Evolutionary conservation across 805 yeast genomes (phyloP).

Genomic region (Sungouiozyma intestinalis): DNA sequence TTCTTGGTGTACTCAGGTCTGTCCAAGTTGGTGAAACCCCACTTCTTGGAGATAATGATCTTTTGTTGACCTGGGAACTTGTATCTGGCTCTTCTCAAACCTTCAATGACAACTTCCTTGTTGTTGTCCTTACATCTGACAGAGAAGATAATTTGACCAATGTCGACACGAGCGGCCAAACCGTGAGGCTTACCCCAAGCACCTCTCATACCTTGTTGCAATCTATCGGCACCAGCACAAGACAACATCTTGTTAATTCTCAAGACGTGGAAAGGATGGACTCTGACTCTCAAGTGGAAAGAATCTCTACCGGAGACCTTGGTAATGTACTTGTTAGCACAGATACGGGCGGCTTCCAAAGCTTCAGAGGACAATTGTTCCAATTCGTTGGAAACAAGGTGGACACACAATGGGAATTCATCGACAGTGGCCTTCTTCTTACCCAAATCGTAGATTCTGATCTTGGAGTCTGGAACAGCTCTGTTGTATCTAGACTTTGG

Average conservation of each 20-base stretch:
- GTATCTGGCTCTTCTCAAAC: constrained; percentile 99
- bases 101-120: constrained; percentile 97
- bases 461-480: constrained; percentile 99
- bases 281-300: constrained; percentile 99
- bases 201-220: constrained; percentile 99
- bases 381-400: constrained; percentile 97
- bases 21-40: constrained; percentile 99
- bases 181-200: constrained; percentile 99
- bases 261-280: constrained; percentile 99
- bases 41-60: constrained; percentile 97
- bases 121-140: constrained; percentile 96
- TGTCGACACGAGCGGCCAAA: constrained; percentile 97
- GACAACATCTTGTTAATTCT: constrained; percentile 99
- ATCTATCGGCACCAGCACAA: constrained; percentile 99
- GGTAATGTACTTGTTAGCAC: constrained; percentile 99
- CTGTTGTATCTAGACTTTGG: constrained; percentile 99
- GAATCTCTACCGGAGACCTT: constrained; percentile 96
- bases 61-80: constrained; percentile 99
- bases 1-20: constrained; percentile 91
- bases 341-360: constrained; percentile 99
- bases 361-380: constrained; percentile 99
- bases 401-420: constrained; percentile 99
- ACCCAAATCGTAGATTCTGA: constrained; percentile 98
- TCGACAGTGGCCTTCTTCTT: constrained; percentile 99
- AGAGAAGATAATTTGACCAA: constrained; percentile 97